A percentile compares a stretch with the other conserved stretches of the same genome.
Conservation (phyloP, 768 basidiomycete species). For the Naganishia antarctica region DNA sequence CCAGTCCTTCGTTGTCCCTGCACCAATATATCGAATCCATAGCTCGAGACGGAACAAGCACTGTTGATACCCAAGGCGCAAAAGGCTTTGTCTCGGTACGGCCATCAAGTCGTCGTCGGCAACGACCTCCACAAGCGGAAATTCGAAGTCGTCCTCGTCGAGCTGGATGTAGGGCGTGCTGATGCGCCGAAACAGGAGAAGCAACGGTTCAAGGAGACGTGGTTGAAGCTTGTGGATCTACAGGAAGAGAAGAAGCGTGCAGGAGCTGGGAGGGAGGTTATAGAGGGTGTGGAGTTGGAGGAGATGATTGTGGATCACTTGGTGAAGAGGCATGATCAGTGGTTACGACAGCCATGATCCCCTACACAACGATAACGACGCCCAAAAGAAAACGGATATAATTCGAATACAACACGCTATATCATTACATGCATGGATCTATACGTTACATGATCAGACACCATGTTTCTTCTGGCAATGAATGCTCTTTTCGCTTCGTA, state of each 20-base stretch:
- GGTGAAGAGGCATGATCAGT: slow-evolving; percentile 65
- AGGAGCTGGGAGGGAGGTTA: slow-evolving; percentile 51
- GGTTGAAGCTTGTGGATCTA: slow-evolving; percentile 43
- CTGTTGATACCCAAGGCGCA: slow-evolving; percentile 87
- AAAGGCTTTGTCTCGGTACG: slow-evolving; percentile 82
- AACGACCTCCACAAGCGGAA: slow-evolving; percentile 92
- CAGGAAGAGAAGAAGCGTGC: slow-evolving; percentile 33
- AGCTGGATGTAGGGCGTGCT: slow-evolving; percentile 45
- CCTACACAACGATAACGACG: too few relatives aligned
- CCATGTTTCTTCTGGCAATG: slow-evolving; percentile 11
- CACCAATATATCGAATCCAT: neutral
- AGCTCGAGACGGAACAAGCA: slow-evolving; percentile 86
- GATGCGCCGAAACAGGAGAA: slow-evolving; percentile 20
- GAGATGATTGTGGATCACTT: slow-evolving; percentile 79
- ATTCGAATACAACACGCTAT: too few relatives aligned
- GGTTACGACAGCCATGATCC: slow-evolving; percentile 50
- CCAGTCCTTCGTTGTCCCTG: neutral
- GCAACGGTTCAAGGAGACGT: slow-evolving; percentile 44
- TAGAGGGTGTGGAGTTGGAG: slow-evolving; percentile 74
- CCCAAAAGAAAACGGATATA: too few relatives aligned
- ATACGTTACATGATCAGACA: slow-evolving; percentile 23
- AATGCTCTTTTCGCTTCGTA: slow-evolving; percentile 4
- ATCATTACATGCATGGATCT: too few relatives aligned
- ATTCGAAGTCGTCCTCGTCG: slow-evolving; percentile 85
- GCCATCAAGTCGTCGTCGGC: slow-evolving; percentile 94